Evolutionary conservation across 2,329 filamentous ascomycete species (phyloP), one percentile per base, ranked within the genome.

Genomic region (Calonectria henricotiae): DNA sequence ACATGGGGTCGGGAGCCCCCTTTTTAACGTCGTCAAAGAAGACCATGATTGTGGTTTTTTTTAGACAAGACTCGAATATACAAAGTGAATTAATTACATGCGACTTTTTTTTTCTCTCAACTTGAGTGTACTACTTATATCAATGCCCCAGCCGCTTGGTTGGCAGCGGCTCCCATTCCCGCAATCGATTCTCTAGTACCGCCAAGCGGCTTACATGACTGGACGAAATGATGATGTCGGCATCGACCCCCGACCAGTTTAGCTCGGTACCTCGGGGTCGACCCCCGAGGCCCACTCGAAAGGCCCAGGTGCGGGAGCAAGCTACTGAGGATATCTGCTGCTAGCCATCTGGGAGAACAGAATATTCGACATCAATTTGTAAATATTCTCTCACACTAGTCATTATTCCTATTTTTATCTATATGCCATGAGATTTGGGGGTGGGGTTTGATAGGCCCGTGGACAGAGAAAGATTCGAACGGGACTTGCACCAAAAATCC

Each of bases 1-100:
- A 82, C 73, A 83, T 82, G 12, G 77, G 76, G 61, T 83, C 81
- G 13, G 70, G 68, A 13, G 77, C 75, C 47, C 79, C 80, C 30
- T 72, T 64, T 1, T 71, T 70, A 8, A 81, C 71, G 4, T 71
- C 70, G 27, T 75, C 73, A 55, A 77, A 75, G 55, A 79, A 78
- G 12, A 58, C 51, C 71, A 77, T 77, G 25, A 44, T 70, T 39
- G 32, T 39, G 12, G 1, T 20, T 23, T 39, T 39, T 37, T 32
- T 58, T 58, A 17, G 39, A 39, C 20, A 25, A 9, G 35, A 25
- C 20, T 39, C 25, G 23, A 58, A 58, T 58, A 37, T 4, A 25
- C 12, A 9, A 27, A 23, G 35, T 13, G 23, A 39, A 58, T 39
- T 13, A 39, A 17, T 23, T 39, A 23, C 51, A 27, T 7, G 13